Conservation (phyloP, 1,284 basidiomycete species). For the Sporisorium scitamineum region DNA sequence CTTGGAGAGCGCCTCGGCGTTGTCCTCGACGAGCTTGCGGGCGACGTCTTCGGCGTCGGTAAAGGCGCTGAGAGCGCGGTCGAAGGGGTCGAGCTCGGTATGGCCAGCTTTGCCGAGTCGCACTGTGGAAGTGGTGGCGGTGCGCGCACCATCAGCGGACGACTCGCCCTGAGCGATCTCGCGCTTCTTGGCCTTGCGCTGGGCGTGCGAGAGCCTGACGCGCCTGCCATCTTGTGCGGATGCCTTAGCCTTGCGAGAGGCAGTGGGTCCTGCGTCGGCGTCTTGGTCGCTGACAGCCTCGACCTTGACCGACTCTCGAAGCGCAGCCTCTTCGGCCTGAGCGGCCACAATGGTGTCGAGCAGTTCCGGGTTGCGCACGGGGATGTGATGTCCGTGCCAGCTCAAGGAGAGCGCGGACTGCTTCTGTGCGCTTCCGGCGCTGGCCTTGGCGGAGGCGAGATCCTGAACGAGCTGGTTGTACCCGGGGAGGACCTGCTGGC, state of each 20-base stretch:
- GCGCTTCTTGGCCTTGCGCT: slow-evolving; percentile 65
- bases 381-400: slow-evolving; percentile 87
- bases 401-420: slow-evolving; percentile 74
- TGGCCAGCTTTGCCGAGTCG: slow-evolving; percentile 40
- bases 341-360: slow-evolving; percentile 87
- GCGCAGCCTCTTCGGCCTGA: slow-evolving; percentile 78
- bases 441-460: slow-evolving; percentile 70
- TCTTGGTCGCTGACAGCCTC: slow-evolving; percentile 31
- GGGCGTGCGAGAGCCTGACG: slow-evolving; percentile 59
- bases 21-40: slow-evolving; percentile 64
- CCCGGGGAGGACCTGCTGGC: slow-evolving; percentile 76
- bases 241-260: slow-evolving; percentile 21
- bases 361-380: slow-evolving; percentile 89
- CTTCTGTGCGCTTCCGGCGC: slow-evolving; percentile 50
- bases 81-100: slow-evolving; percentile 65
- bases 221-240: slow-evolving; percentile 36
- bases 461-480: slow-evolving; percentile 76
- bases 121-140: slow-evolving; percentile 28
- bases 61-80: slow-evolving; percentile 63
- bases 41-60: slow-evolving; percentile 64
- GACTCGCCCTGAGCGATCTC: slow-evolving; percentile 33
- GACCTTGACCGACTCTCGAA: slow-evolving; percentile 65
- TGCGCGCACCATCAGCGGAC: slow-evolving; percentile 29
- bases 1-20: slow-evolving; percentile 64
- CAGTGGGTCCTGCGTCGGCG: slow-evolving; percentile 7